Evolutionary conservation across 2,329 filamentous ascomycete genomes (phyloP), one percentile per base, ranked within the genome.

Genomic region (Diaporthe eres): DNA sequence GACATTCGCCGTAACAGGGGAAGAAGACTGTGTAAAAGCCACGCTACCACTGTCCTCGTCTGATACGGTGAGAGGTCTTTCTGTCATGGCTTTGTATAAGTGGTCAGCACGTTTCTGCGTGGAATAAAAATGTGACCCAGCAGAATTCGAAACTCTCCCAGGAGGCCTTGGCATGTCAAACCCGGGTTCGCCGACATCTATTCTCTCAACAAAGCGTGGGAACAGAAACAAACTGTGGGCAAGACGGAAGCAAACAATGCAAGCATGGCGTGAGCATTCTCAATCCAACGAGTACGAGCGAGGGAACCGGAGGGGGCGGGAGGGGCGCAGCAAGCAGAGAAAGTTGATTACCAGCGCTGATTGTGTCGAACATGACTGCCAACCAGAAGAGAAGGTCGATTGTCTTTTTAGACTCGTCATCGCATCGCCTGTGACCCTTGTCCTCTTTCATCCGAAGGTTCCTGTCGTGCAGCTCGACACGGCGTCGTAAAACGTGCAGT

Each of bases 321-420:
- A 15, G 44, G 42, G 61, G 15, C 3, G 31, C 47, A 25, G 31
- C 37, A 25, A 39, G 13, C 13, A 19, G 34, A 19, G 22, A 25
- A 34, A 53, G 3, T 39, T 51, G 22, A 25, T 53, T 68, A 68
- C 63, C 63, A 17, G 78, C 75, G 15, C 76, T 77, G 51, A 76
- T 76, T 9, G 77, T 74, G 58, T 77, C 76, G 51, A 76, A 79
- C 57, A 76, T 74, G 34, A 71, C 44, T n/a, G 53, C 76, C 22
- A 92, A 82, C 90, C 90, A 92, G 78, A 89, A 91, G 3, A 91
- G 79, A 15, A 91, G 81, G 17, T 88, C 85, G 37, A 91, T 83
- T 0, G 90, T 91, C 15, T 85, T 80, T 9, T 81, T 80, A 7
- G 85, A 82, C 79, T 77, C 79, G 47, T 67, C 63, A 22, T 77